Evolutionary conservation across 768 basidiomycete species (phyloP).

Genomic region (Suillus hirtellus): DNA sequence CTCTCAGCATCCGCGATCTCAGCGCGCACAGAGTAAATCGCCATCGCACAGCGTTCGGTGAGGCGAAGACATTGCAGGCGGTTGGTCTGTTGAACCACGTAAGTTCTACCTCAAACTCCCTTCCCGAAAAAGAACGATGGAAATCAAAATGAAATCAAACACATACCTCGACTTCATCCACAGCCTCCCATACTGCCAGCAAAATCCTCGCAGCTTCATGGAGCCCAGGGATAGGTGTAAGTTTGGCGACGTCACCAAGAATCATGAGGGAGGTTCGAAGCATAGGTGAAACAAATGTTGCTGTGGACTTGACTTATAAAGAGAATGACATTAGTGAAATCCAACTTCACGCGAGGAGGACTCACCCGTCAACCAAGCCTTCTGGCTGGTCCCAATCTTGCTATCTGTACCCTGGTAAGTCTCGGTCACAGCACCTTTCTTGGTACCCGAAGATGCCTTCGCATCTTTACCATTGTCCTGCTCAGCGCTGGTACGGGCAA

Average conservation of each 20-base stretch:
- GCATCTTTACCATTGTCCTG: background rate
- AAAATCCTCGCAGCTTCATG: conserved; percentile 51
- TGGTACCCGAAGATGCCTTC: too few relatives aligned
- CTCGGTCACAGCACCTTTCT: background rate
- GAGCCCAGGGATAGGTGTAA: conserved; percentile 59
- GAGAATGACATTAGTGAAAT: background rate
- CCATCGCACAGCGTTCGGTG: conserved; percentile 70
- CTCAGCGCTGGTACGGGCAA: background rate
- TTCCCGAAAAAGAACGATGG: background rate
- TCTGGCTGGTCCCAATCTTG: background rate
- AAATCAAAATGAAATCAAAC: background rate
- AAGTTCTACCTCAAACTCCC: background rate
- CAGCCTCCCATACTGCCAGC: conserved; percentile 63
- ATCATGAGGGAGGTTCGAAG: background rate
- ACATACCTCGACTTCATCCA: conserved; percentile 62
- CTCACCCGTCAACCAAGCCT: background rate
- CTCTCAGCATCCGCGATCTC: conserved; percentile 61
- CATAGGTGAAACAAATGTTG: background rate
- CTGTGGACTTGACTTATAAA: background rate
- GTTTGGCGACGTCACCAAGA: conserved; percentile 27
- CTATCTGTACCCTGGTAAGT: too few relatives aligned
- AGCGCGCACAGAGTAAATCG: conserved; percentile 61
- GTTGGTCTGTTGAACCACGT: conserved; percentile 50
- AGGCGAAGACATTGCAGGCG: conserved; percentile 67
- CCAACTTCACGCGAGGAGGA: background rate